phyloP scores from a whole-genome alignment of 306 rosid genomes.

The Gillenia trifoliata region DNA sequence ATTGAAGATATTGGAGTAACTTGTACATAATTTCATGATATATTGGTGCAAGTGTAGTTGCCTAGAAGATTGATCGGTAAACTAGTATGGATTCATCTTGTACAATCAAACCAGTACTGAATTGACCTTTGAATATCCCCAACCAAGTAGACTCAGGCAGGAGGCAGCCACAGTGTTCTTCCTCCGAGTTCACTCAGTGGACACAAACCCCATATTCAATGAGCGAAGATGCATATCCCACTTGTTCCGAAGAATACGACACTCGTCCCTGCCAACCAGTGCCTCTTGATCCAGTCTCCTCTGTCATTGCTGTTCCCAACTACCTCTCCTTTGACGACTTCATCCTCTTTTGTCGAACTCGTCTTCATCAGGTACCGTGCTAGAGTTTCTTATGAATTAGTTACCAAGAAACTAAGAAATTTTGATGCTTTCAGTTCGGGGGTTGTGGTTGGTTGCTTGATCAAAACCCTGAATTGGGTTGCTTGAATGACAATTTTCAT shows the following conservation, averaged over 20 bases:
- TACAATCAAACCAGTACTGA: no score
- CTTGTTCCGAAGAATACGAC: slow-evolving; percentile 56
- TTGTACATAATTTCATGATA: background rate
- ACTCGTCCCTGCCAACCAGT: slow-evolving; percentile 46
- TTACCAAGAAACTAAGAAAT: background rate
- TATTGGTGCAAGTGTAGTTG: no score
- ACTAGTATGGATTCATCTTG: no score
- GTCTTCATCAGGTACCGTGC: slow-evolving; percentile 66
- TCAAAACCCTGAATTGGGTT: slow-evolving; percentile 14
- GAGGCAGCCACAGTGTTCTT: slow-evolving; percentile 42
- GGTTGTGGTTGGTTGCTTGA: background rate
- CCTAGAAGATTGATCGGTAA: no score
- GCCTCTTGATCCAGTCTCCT: slow-evolving; percentile 51
- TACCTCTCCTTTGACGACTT: slow-evolving; percentile 68
- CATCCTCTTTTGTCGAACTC: slow-evolving; percentile 56
- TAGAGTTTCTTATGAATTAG: no score
- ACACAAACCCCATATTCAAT: slow-evolving; percentile 42
- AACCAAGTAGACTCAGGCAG: background rate
- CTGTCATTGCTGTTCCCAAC: slow-evolving; percentile 77
- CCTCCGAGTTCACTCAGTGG: slow-evolving; percentile 84
- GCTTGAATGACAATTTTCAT: background rate
- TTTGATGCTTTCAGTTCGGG: background rate
- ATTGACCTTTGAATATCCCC: background rate
- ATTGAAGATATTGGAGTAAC: background rate
- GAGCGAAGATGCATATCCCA: slow-evolving; percentile 71